Base-by-base conservation (phyloP, 257 asterid species). In the Plantago major region DNA sequence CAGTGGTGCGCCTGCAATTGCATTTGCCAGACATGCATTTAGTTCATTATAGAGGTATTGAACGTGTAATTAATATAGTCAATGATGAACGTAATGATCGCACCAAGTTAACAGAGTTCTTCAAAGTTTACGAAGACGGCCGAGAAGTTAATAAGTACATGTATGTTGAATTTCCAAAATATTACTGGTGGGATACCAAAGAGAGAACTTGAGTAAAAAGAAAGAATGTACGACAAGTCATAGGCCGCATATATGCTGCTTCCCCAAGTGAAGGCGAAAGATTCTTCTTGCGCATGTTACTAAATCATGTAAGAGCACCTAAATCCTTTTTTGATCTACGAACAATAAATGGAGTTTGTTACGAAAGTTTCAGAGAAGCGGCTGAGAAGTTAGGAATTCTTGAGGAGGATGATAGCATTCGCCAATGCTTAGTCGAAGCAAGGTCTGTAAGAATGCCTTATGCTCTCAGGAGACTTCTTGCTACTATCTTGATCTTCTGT, bases 321-420 rank as follows among this genome's bases (percentile, higher is more conserved):
- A 46, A 46, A 46, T 7, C 7, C 4, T 46, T 46, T 46, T 6
- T 5, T 7, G 9, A 46, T 13, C 51, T 7, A 3, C n/a, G 7
- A 6, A 46, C 51, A 3, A 8, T 46, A 46, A 9, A 46, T 5
- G 51, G 51, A 14, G 51, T 46, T 6, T 14, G n/a, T 52, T 17
- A 11, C 19, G 28, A 9, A 11, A 52, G 38, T 9, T 52, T 52
- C 19, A 52, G 17, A 22, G 10, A 52, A 22, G 58, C 37, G 15
- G 58, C 40, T 18, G 40, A 52, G 40, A 19, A 52, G 19, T 19
- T 17, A 2, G 58, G 58, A 10, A 7, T 52, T 52, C 58, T 52
- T 52, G 58, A 52, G 19, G 58, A 52, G 19, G 58, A 52, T 52
- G 58, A 52, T 18, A 52, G 37, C 11, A 17, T 52, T 17, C 38